Evolutionary conservation across 192 early-diverging fungal species (phyloP), one percentile per base, ranked within the genome.

Genomic region (Coemansia sp.): DNA sequence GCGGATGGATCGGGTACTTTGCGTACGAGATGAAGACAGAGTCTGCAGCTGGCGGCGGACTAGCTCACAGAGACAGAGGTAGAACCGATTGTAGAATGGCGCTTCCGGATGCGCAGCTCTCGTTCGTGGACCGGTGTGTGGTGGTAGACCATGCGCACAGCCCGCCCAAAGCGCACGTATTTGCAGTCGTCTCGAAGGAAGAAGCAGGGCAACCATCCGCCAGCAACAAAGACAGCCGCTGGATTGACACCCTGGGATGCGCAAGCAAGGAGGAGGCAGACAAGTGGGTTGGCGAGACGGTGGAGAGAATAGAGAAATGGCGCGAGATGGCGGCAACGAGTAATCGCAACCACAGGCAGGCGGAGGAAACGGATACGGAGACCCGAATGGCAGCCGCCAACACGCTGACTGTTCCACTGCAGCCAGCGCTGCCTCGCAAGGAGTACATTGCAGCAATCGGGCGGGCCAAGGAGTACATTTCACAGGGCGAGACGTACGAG

Each of bases 1-100:
- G 93, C 57, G 97, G 97, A 0, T 83, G 95, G 77, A 79, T 95
- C 0, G 97, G 97, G 0, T 93, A 92, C 69, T 90, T 96, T 82
- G 94, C 93, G 0, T 98, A 98, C 74, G 97, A 96, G 64, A 93
- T 98, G 93, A 94, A 94, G 63, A 63, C 84, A 38, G 96, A 98
- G 70, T 50, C 62, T 13, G 10, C 39, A 19, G 16, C 64, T 43
- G 52, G 39, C 19, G 15, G 11, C 43, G 19, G n/a, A 15, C 26
- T 26, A 26, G 26, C 26, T 2, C 26, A 26, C 26, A 26, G 26
- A 26, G 26, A 26, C 26, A 26, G 26, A 26, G 26, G 26, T 6
- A 56, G 45, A 61, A 53, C 61, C 8, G 5, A n/a, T 2, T n/a
- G 41, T 61, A 69, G 58, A 45, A 58, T 58, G 12, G 43, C 53